Evolutionary conservation across 2,329 filamentous ascomycete genomes (phyloP).

Genomic region (Metarhizium brunneum): DNA sequence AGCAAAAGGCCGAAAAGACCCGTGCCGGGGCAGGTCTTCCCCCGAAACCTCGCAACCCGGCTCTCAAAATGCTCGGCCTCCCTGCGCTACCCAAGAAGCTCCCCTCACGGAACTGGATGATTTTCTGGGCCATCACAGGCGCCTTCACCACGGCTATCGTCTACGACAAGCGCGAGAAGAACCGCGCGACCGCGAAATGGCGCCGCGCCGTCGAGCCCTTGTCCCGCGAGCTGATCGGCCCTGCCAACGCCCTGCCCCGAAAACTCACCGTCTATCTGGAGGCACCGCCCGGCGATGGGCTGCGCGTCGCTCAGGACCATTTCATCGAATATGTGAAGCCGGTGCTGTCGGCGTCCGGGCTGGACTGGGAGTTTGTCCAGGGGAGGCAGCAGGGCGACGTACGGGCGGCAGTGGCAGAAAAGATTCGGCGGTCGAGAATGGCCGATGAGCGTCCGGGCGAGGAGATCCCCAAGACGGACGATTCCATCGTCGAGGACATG

Average conservation of each 20-base stretch:
- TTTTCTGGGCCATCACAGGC: conserved; percentile 75
- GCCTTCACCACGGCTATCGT: conserved; percentile 72
- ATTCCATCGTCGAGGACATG: conserved; percentile 51
- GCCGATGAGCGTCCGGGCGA: conserved; percentile 45
- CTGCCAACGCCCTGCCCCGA: conserved; percentile 63
- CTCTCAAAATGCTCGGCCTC: conserved; percentile 71
- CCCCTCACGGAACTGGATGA: conserved; percentile 95
- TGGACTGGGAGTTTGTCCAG: conserved; percentile 96
- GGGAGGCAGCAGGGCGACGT: conserved; percentile 90
- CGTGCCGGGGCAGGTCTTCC: conserved; percentile 12
- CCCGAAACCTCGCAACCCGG: conserved; percentile 52
- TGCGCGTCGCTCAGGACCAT: conserved; percentile 82
- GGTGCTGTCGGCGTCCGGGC: conserved; percentile 74
- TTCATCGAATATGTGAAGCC: conserved; percentile 96
- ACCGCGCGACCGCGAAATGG: conserved; percentile 78
- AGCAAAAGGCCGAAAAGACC: conserved; percentile 1
- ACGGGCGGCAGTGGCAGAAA: conserved; percentile 75
- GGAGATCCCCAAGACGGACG: conserved; percentile 35
- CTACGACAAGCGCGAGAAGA: conserved; percentile 90
- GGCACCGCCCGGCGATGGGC: conserved; percentile 76
- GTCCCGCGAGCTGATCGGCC: conserved; percentile 61
- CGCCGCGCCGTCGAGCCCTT: conserved; percentile 76
- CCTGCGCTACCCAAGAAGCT: conserved; percentile 76
- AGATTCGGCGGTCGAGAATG: conserved; percentile 63
- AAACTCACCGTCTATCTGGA: conserved; percentile 80